Evolutionary conservation across 2,329 filamentous ascomycete genomes (phyloP).

Genomic region (Sclerotinia spermophila): DNA sequence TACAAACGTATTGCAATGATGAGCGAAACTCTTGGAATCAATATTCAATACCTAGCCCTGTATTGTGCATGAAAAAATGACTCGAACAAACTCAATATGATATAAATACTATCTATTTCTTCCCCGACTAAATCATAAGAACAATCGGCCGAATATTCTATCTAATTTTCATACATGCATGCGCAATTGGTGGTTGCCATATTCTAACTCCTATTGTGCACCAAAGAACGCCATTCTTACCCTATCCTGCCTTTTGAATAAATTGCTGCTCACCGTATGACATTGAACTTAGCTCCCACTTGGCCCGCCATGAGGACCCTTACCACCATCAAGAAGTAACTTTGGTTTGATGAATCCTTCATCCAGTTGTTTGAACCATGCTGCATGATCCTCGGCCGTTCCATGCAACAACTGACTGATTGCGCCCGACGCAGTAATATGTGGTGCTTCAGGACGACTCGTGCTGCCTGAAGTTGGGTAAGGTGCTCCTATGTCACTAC

Average conservation of each 20-base stretch:
- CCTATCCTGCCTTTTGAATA: conserved; percentile 18
- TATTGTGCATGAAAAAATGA: neutral
- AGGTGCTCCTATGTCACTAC: conserved; percentile 23
- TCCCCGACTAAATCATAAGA: neutral
- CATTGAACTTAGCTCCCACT: conserved; percentile 13
- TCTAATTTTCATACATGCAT: conserved; percentile 3
- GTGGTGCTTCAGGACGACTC: conserved; percentile 35
- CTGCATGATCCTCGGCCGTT: conserved; percentile 79
- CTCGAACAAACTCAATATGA: neutral
- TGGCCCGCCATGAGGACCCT: conserved; percentile 32
- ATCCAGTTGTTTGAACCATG: conserved; percentile 86
- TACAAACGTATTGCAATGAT: neutral
- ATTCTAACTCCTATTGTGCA: conserved; percentile 12
- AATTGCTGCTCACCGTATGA: neutral
- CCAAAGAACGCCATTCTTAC: conserved; percentile 13
- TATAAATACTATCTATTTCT: neutral
- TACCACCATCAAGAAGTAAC: conserved; percentile 70
- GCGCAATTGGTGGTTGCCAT: neutral
- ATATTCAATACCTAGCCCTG: neutral
- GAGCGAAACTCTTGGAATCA: neutral
- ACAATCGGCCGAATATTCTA: neutral
- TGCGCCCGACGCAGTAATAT: conserved; percentile 65
- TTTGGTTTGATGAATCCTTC: conserved; percentile 96
- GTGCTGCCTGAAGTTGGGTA: conserved; percentile 37
- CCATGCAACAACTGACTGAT: conserved; percentile 76